phyloP scores from a whole-genome alignment of 768 basidiomycete genomes.

The Leccinum uliginosum region DNA sequence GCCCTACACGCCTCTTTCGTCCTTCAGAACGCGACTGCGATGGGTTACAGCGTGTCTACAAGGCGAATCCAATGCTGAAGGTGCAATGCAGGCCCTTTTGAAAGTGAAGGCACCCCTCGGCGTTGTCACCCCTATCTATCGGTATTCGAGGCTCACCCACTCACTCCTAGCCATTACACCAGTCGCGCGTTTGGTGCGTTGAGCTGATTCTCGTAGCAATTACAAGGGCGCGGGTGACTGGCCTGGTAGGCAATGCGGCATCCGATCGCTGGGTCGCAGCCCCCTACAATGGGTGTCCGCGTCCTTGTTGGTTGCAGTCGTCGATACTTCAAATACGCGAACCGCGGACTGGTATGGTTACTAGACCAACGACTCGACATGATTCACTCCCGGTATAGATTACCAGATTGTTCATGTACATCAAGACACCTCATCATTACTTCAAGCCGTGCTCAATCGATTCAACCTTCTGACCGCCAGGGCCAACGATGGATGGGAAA shows the following conservation, averaged over 20 bases:
- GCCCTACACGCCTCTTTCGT: slow-evolving; percentile 14
- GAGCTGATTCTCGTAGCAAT: neutral
- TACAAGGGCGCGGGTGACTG: neutral
- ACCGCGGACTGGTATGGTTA: neutral
- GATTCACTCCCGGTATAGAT: neutral
- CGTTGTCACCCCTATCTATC: neutral
- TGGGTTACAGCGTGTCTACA: slow-evolving; percentile 4
- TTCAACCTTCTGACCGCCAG: neutral
- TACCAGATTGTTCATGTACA: neutral
- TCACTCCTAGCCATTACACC: neutral
- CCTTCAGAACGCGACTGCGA: slow-evolving; percentile 5
- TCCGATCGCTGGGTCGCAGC: neutral
- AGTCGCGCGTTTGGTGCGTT: neutral
- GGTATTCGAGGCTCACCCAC: neutral
- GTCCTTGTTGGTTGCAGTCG: neutral
- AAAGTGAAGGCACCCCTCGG: neutral
- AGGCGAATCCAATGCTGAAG: neutral
- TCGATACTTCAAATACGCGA: neutral
- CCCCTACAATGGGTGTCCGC: neutral
- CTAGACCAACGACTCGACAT: neutral
- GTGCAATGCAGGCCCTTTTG: neutral
- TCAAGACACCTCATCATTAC: neutral
- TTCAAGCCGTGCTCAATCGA: neutral
- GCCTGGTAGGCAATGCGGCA: neutral
- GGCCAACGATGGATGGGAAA: neutral